Percentiles rank a stretch among this genome's conserved stretches.
phyloP scores from a whole-genome alignment of 23 red algal genomes.

The Cyanidium caldarium region DNA sequence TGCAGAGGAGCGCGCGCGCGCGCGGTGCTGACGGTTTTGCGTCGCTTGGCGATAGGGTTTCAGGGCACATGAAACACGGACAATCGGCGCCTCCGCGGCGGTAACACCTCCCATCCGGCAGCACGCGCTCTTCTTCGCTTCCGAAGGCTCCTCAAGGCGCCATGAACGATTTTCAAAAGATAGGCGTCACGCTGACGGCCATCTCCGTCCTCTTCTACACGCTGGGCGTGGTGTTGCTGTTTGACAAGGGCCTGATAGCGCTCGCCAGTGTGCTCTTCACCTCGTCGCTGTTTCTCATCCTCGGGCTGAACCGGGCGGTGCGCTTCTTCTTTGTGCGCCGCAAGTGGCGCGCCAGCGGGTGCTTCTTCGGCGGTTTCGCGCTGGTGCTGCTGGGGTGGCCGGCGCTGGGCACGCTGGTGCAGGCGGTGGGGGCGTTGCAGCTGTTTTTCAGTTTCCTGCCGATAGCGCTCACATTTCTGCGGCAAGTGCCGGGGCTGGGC shows the following conservation, averaged over 20 bases:
- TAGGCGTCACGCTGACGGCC: constrained; percentile 82
- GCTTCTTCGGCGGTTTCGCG: constrained; percentile 78
- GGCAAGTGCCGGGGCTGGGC: constrained; percentile 40
- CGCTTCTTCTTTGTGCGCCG: constrained; percentile 84
- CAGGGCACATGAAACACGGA: too few relatives aligned
- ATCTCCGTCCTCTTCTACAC: constrained; percentile 59
- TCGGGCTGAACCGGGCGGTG: constrained; percentile 68
- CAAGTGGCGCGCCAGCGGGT: constrained; percentile 35
- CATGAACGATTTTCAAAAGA: constrained; percentile 38
- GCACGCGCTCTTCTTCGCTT: not conserved
- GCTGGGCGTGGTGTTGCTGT: constrained; percentile 70
- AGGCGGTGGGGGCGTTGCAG: constrained; percentile 56
- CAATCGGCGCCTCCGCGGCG: too few relatives aligned
- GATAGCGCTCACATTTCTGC: constrained; percentile 50
- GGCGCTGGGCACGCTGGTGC: constrained; percentile 47
- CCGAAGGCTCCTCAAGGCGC: not conserved
- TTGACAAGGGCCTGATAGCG: constrained; percentile 71
- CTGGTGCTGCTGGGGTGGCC: constrained; percentile 81
- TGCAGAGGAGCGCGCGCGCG: too few relatives aligned
- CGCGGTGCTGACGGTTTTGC: too few relatives aligned
- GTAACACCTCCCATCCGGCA: not conserved
- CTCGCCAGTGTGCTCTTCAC: constrained; percentile 81
- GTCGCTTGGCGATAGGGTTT: too few relatives aligned
- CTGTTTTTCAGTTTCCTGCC: constrained; percentile 85
- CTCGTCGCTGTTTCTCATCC: constrained; percentile 58